Conservation (phyloP, 768 basidiomycete genomes). For the Hericium coralloides region DNA sequence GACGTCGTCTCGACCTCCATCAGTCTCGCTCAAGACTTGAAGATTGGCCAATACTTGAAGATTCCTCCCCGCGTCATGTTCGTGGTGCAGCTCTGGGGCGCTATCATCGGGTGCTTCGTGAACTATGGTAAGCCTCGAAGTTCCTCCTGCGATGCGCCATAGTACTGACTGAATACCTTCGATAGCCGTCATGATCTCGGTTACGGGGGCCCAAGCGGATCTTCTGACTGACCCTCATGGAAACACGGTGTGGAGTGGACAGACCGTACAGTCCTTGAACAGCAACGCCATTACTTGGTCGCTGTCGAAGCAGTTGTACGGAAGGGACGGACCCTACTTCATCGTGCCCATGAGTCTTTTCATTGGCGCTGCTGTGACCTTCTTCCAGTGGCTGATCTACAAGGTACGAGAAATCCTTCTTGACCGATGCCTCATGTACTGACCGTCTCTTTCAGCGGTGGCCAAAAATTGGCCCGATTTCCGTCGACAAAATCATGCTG, state of each 20-base stretch:
- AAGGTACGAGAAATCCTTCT: slow-evolving; percentile 26
- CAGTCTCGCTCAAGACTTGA: slow-evolving; percentile 43
- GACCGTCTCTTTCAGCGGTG: slow-evolving; percentile 31
- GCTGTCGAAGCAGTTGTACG: slow-evolving; percentile 48
- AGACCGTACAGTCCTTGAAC: slow-evolving; percentile 39
- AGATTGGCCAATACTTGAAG: slow-evolving; percentile 42
- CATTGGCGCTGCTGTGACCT: slow-evolving; percentile 44
- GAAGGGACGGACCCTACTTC: slow-evolving; percentile 44
- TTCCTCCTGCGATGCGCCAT: slow-evolving; percentile 15
- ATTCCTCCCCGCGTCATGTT: slow-evolving; percentile 63
- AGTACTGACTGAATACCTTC: slow-evolving; percentile 5
- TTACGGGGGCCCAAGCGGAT: slow-evolving; percentile 44
- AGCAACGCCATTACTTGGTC: slow-evolving; percentile 58
- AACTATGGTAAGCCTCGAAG: slow-evolving; percentile 24
- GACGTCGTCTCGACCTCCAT: slow-evolving; percentile 50
- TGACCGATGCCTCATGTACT: not conserved
- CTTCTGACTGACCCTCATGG: slow-evolving; percentile 42
- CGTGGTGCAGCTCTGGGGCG: slow-evolving; percentile 56
- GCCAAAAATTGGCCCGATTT: slow-evolving; percentile 44
- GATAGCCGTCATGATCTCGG: slow-evolving; percentile 48
- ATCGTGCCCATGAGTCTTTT: slow-evolving; percentile 45
- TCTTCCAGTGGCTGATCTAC: slow-evolving; percentile 44
- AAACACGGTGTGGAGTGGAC: slow-evolving; percentile 45
- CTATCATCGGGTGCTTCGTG: slow-evolving; percentile 38
- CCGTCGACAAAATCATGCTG: slow-evolving; percentile 40